Evolutionary conservation across 2,329 filamentous ascomycete species (phyloP), one percentile per base, ranked within the genome.

Genomic region (Septoria petroselini): DNA sequence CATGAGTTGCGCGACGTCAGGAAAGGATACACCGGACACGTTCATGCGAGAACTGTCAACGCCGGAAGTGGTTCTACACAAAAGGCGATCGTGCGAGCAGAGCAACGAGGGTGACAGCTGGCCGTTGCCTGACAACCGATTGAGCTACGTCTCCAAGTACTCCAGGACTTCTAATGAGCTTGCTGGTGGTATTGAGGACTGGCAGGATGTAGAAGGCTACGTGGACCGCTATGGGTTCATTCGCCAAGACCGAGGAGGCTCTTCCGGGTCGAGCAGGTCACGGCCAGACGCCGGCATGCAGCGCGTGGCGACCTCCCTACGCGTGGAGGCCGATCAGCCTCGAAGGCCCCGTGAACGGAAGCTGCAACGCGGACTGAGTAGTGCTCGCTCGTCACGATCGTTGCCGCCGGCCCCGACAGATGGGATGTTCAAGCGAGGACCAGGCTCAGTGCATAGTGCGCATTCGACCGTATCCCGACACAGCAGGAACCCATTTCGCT

Each of bases 141-240:
- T 51, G 11, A 59, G 57, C 42, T 54, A 50, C 41, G 25, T 55
- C 18, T 55, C 53, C 2, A 35, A 44, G 25, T 65, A 65, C 48
- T 51, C 50, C 18, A 58, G 76, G 56, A 77, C 82, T 55, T 70
- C 75, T 8, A 70, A 73, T 41, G 82, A 84, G 65, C 66, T 78
- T 25, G 81, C 81, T 17, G 82, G 82, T 6, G 82, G 82, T 2
- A 75, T 83, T 41, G 82, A 85, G 56, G 81, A 84, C 58, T 85
- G 81, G 81, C 73, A 79, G 52, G 75, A 84, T 63, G 68, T 85
- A 8, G 71, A 77, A 14, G 77, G 73, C 4, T 76, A 70, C 54
- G 80, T 84, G 3, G 82, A 85, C 64, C 73, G 82, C 52, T 85
- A 84, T 62, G 82, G 82, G 7, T 85, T 85, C 67, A 84, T 85